These are phyloP conservation scores for Cucurbitaria berberidis DNA, from an alignment of 2,329 filamentous ascomycete genomes.

Conservation along the genomic window DNA sequence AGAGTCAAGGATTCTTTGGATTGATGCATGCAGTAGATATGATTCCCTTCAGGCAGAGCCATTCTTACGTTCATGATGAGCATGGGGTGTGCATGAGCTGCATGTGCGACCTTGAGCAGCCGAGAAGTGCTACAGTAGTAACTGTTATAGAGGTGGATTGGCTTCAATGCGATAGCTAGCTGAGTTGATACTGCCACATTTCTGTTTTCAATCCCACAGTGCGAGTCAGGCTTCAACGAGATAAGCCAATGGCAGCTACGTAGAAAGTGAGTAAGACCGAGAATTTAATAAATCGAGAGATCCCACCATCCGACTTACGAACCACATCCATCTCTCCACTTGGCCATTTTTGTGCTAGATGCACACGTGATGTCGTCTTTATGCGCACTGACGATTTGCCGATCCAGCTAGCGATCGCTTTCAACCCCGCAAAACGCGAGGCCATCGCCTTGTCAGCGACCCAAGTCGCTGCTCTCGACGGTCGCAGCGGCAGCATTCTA, in stretches of 20 bases:
- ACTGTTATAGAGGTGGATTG: not conserved
- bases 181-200: not conserved
- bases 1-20: not conserved
- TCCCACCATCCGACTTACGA: too few species aligned
- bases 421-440: not conserved
- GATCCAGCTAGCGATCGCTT: not conserved
- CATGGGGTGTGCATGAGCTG: constrained; percentile 9
- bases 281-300: too few species aligned
- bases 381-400: not conserved
- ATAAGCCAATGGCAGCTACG: not conserved
- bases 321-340: not conserved
- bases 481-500: not conserved
- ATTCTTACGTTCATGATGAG: constrained; percentile 15
- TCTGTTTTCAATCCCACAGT: too few species aligned
- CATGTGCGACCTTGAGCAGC: constrained; percentile 5
- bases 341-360: not conserved
- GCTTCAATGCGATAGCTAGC: not conserved
- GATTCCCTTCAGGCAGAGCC: constrained; percentile 22
- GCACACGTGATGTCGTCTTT: not conserved
- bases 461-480: not conserved
- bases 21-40: constrained; percentile 18
- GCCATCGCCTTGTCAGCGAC: not conserved
- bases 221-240: not conserved
- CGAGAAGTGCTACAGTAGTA: not conserved
- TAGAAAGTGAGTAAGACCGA: too few species aligned